These are phyloP conservation scores for Hypomontagnella submonticulosa DNA, from an alignment of 495 filamentous ascomycete genomes.

Conservation along the genomic window DNA sequence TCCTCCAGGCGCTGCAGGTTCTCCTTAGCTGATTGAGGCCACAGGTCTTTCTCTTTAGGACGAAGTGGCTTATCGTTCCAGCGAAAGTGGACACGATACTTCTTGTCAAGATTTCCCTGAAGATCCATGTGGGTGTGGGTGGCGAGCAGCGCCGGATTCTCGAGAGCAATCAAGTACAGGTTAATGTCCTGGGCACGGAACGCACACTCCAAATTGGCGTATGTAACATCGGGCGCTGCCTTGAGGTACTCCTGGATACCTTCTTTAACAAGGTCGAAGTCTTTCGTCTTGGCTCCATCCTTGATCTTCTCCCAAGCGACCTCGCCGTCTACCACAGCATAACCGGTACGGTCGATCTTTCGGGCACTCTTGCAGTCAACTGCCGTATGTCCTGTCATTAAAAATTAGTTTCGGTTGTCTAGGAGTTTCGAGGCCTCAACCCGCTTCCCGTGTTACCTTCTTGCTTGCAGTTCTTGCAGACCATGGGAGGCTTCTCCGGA, in stretches of 20 bases:
- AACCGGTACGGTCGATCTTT: constrained; percentile 69
- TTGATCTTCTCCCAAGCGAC: constrained; percentile 76
- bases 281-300: constrained; percentile 69
- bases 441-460: constrained; percentile 64
- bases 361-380: constrained; percentile 75
- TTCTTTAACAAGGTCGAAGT: constrained; percentile 78
- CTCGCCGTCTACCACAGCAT: constrained; percentile 69
- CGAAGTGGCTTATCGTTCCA: constrained; percentile 72
- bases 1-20: constrained; percentile 79
- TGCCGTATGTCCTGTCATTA: constrained; percentile 68
- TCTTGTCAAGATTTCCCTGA: constrained; percentile 80
- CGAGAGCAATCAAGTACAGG: constrained; percentile 79
- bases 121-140: constrained; percentile 83
- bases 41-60: constrained; percentile 65
- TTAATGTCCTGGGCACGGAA: constrained; percentile 73
- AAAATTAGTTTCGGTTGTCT: constrained; percentile 7
- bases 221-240: constrained; percentile 71
- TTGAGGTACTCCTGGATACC: constrained; percentile 81
- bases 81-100: constrained; percentile 78
- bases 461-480: constrained; percentile 80
- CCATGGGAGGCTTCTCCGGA: constrained; percentile 68
- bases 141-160: constrained; percentile 66
- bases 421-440: background rate
- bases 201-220: constrained; percentile 75
- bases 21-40: constrained; percentile 73